These are phyloP conservation scores for Chlamydomonas eustigma DNA, from an alignment of 139 green algal species.

Conservation along the genomic window DNA sequence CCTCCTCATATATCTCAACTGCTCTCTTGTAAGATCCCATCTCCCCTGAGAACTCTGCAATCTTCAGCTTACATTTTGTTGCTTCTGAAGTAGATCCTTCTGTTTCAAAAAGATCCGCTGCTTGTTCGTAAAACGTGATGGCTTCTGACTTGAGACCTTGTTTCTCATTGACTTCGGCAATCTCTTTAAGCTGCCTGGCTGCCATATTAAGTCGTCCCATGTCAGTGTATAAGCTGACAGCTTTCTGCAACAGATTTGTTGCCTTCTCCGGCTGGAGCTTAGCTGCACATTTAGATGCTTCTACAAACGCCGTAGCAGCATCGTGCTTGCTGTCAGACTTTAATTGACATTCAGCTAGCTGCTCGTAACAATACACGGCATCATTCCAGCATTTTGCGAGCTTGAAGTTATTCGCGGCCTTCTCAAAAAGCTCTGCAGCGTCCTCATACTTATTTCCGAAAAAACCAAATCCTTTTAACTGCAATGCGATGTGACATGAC, in stretches of 20 bases:
- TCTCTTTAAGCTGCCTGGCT: constrained; percentile 77
- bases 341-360: constrained; percentile 73
- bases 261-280: constrained; percentile 47
- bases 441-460: constrained; percentile 88
- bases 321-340: constrained; percentile 92
- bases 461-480: constrained; percentile 74
- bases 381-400: constrained; percentile 80
- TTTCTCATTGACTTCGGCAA: constrained; percentile 84
- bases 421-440: constrained; percentile 87
- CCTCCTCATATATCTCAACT: constrained; percentile 42
- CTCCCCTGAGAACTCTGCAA: constrained; percentile 73
- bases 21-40: constrained; percentile 43
- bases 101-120: constrained; percentile 81
- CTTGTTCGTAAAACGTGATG: constrained; percentile 77
- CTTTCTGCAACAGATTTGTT: constrained; percentile 53
- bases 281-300: constrained; percentile 79
- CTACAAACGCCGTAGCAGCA: constrained; percentile 73
- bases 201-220: constrained; percentile 92
- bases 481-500: too few species aligned
- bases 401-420: constrained; percentile 93
- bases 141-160: constrained; percentile 63
- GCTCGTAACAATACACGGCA: constrained; percentile 68
- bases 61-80: constrained; percentile 72
- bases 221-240: constrained; percentile 86
- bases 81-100: constrained; percentile 74